Percentiles rank a stretch among this genome's conserved stretches.
phyloP scores from a whole-genome alignment of 768 basidiomycete species.

The Mycena indigotica region DNA sequence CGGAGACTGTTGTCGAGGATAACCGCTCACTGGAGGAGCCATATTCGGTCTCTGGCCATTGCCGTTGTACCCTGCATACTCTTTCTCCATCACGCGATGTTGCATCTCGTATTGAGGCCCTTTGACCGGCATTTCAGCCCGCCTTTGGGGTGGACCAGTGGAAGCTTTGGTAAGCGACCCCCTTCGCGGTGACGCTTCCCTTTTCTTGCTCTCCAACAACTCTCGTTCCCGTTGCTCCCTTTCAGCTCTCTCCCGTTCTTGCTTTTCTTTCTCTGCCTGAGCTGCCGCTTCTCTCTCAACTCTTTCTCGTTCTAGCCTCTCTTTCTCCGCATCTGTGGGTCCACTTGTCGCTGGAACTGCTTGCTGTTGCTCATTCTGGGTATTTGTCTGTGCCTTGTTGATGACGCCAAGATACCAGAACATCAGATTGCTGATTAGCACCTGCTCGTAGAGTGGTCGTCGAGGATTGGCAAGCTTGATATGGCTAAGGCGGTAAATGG shows the following conservation, averaged over 20 bases:
- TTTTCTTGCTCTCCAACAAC: constrained; percentile 52
- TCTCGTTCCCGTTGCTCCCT: constrained; percentile 46
- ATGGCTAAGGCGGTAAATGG: constrained; percentile 95
- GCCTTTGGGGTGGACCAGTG: constrained; percentile 48
- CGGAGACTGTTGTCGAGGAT: constrained; percentile 34
- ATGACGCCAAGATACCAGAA: constrained; percentile 99
- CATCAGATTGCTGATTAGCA: constrained; percentile 90
- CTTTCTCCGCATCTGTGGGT: constrained; percentile 37
- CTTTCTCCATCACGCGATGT: constrained; percentile 89
- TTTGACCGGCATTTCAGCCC: constrained; percentile 86
- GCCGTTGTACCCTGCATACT: constrained; percentile 59
- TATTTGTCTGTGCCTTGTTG: constrained; percentile 75
- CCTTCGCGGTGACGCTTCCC: constrained; percentile 52
- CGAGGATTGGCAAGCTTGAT: constrained; percentile 98
- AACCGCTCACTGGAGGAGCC: constrained; percentile 30
- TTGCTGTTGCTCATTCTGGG: constrained; percentile 34
- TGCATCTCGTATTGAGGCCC: constrained; percentile 95
- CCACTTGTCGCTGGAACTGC: constrained; percentile 28
- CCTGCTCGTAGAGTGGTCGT: constrained; percentile 95
- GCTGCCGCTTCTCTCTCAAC: constrained; percentile 41
- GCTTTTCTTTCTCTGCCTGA: constrained; percentile 25
- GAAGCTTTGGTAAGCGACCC: constrained; percentile 70
- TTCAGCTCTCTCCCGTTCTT: constrained; percentile 43
- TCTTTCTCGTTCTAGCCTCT: constrained; percentile 43
- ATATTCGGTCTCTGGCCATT: constrained; percentile 29